These are phyloP conservation scores for Entophlyctis luteolus DNA, from an alignment of 192 early-diverging fungal species.

Conservation along the genomic window DNA sequence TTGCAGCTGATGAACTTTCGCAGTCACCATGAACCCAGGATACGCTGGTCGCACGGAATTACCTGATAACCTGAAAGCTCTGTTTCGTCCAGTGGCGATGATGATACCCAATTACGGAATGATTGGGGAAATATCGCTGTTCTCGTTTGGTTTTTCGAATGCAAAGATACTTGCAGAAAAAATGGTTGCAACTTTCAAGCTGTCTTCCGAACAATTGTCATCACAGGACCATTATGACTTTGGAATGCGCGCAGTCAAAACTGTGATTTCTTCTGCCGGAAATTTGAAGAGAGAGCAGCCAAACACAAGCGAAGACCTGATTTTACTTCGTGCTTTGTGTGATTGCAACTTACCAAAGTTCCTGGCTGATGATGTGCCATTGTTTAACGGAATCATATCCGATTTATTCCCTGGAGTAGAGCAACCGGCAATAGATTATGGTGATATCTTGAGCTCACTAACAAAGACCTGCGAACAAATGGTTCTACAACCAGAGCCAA, in stretches of 20 bases:
- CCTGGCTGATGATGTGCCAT: conserved; percentile 56
- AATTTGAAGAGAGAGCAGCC: conserved; percentile 59
- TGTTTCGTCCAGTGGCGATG: conserved; percentile 63
- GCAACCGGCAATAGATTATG: conserved; percentile 58
- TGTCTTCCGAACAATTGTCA: conserved; percentile 56
- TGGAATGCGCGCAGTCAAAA: conserved; percentile 61
- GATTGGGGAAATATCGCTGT: conserved; percentile 62
- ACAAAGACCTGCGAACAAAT: conserved; percentile 43
- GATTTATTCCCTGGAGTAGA: conserved; percentile 58
- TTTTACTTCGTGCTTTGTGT: conserved; percentile 54
- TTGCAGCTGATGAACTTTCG: background rate
- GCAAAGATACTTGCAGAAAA: conserved; percentile 60
- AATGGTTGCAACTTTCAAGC: conserved; percentile 62
- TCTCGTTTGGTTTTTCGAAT: conserved; percentile 59
- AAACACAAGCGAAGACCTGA: conserved; percentile 50
- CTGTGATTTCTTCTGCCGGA: conserved; percentile 59
- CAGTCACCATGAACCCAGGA: conserved; percentile 54
- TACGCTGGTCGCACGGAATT: conserved; percentile 62
- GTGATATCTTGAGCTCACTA: conserved; percentile 49
- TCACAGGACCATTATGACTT: conserved; percentile 68
- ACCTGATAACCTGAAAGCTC: conserved; percentile 59
- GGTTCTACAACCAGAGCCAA: conserved; percentile 44
- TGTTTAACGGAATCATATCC: conserved; percentile 60
- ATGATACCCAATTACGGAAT: conserved; percentile 68
- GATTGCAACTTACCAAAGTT: conserved; percentile 62